Base-by-base conservation (phyloP, 345 rosid genomes). In the Eutrema japonicum region DNA sequence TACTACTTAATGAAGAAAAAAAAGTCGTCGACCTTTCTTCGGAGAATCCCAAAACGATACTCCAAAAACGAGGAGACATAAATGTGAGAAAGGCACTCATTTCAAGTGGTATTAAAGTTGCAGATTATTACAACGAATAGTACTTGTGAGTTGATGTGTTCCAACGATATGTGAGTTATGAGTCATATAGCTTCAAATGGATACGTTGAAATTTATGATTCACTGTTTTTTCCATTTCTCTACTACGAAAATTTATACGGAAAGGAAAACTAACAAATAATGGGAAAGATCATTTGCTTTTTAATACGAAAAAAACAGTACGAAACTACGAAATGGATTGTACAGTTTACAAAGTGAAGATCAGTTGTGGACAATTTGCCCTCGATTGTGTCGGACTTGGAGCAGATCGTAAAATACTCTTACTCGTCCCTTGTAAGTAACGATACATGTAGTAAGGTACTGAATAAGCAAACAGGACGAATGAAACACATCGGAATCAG, bases 171-270 rank as follows among this genome's bases (percentile, higher is more conserved):
- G 36, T 33, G 46, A 57, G 46, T 66, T 38, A 40, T 74, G 78
- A 58, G 57, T 66, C 78, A 67, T 66, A 18, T 56, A 67, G 55
- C 29, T 74, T 73, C 26, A 10, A 58, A 67, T 67, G 47, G 47
- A 74, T 74, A 40, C 45, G 38, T 65, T 45, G 12, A 55, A 73
- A 52, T 13, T 49, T 51, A 63, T 53, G 55, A 63, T 35, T 33
- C 45, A 63, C 30, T 35, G 63, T 2, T 54, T 26, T 26, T 13
- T 8, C 8, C 33, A 5, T 51, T 10, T 29, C 53, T 40, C 2
- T 40, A 43, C 42, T 40, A 55, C 6, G 38, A 67, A 27, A 30
- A 6, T 16, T 45, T 14, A 10, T 14, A n/a, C 29, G 8, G 26
- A 22, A 22, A 51, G 2, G 38, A 32, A 53, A 10, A 13, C 7